A percentile compares a stretch with the other conserved stretches of the same genome.
These are phyloP conservation scores for Claviceps capensis DNA, from an alignment of 2,329 filamentous ascomycete species.

Conservation along the genomic window DNA sequence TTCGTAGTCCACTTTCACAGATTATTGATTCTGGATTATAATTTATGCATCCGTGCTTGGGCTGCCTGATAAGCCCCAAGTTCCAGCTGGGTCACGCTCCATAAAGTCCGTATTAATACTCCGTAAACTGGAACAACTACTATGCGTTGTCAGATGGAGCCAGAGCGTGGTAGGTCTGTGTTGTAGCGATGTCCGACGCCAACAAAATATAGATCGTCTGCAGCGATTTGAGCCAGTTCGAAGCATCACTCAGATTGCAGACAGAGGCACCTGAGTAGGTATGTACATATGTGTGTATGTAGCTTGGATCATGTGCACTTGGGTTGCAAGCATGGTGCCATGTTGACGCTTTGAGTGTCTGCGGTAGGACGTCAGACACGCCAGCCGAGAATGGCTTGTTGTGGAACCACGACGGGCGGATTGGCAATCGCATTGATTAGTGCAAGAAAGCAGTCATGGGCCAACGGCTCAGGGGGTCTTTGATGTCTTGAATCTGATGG, in stretches of 20 bases:
- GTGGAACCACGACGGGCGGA: slow-evolving; percentile 1
- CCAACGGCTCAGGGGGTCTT: neutral
- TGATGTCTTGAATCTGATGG: neutral
- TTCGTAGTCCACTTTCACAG: neutral
- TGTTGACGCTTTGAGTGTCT: neutral
- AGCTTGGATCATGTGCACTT: neutral
- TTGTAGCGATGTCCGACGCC: neutral
- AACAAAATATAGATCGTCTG: neutral
- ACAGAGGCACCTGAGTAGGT: too few species aligned
- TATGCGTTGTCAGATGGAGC: neutral
- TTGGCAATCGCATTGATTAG: neutral
- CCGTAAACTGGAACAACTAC: neutral
- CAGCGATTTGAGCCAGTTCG: neutral
- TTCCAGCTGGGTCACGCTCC: neutral
- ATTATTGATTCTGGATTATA: neutral
- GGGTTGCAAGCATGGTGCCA: neutral
- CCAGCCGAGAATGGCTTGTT: neutral
- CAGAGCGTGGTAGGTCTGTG: neutral
- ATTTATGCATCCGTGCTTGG: neutral
- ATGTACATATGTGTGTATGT: neutral
- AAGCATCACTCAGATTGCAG: neutral
- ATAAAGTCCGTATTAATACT: neutral
- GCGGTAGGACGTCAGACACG: slow-evolving; percentile 1
- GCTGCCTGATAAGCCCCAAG: neutral
- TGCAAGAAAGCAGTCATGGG: neutral